phyloP scores from a whole-genome alignment of 2,329 filamentous ascomycete genomes.

The Polytolypa hystricis region DNA sequence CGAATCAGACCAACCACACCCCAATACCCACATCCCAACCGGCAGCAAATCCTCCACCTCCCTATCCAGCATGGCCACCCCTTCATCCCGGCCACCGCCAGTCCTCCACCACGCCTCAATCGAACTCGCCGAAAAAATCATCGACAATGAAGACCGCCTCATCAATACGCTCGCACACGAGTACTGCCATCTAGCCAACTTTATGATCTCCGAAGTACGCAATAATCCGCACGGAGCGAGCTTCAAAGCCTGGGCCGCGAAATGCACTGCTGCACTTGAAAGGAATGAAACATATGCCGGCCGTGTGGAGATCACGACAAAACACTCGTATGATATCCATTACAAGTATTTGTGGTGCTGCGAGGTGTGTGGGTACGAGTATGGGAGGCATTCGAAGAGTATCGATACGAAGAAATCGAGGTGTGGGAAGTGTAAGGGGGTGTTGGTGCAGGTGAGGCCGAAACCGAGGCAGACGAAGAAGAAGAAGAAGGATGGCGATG shows the following conservation, averaged over 20 bases:
- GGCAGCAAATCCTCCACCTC: slow-evolving; percentile 27
- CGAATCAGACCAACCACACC: neutral
- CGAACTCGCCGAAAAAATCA: slow-evolving; percentile 80
- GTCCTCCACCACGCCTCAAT: slow-evolving; percentile 57
- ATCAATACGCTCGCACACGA: slow-evolving; percentile 93
- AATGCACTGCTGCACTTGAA: slow-evolving; percentile 27
- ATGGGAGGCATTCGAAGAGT: slow-evolving; percentile 75
- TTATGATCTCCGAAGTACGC: slow-evolving; percentile 68
- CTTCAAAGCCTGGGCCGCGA: slow-evolving; percentile 60
- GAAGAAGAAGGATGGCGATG: slow-evolving; percentile 12
- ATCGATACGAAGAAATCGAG: slow-evolving; percentile 61
- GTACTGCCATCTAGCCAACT: slow-evolving; percentile 88
- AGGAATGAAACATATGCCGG: slow-evolving; percentile 46
- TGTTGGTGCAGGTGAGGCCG: slow-evolving; percentile 68
- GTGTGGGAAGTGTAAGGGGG: slow-evolving; percentile 65
- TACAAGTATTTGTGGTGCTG: slow-evolving; percentile 90
- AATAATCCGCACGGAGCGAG: slow-evolving; percentile 71
- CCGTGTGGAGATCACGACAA: slow-evolving; percentile 69
- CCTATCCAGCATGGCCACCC: no score
- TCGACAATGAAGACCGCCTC: slow-evolving; percentile 64
- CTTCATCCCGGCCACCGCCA: slow-evolving; percentile 11
- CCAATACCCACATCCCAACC: slow-evolving; percentile 1
- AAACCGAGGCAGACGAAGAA: slow-evolving; percentile 45
- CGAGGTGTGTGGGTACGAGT: slow-evolving; percentile 54
- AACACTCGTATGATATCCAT: slow-evolving; percentile 79